phyloP scores from a whole-genome alignment of 805 yeast species.

The Pichia kluyveri region DNA sequence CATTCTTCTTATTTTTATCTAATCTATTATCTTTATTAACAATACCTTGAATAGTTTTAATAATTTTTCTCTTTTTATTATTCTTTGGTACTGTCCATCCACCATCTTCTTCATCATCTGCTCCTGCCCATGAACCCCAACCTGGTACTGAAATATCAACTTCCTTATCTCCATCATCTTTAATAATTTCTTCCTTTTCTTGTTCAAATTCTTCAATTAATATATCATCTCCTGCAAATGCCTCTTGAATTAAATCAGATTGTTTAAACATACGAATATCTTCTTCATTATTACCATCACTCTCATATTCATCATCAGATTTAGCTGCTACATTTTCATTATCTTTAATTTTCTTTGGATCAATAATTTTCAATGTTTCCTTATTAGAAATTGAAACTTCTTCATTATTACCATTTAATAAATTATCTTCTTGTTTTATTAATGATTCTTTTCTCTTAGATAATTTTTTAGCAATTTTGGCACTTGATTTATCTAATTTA shows the following conservation, averaged over 20 bases:
- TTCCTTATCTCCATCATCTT: conserved; percentile 74
- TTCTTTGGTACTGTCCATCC: conserved; percentile 21
- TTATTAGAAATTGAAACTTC: conserved; percentile 40
- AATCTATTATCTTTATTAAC: conserved; percentile 60
- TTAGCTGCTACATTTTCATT: conserved; percentile 4
- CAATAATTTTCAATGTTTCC: conserved; percentile 46
- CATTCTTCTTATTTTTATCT: conserved; percentile 70
- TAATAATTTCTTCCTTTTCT: conserved; percentile 60
- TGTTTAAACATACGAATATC: conserved; percentile 59
- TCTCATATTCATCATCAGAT: conserved; percentile 29
- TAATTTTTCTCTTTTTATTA: conserved; percentile 48
- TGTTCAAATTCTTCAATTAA: conserved; percentile 59
- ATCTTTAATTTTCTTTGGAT: conserved; percentile 26
- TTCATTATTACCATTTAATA: conserved; percentile 18
- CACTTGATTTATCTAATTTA: conserved; percentile 36
- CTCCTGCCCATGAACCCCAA: conserved; percentile 98
- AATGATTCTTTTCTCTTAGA: conserved; percentile 17
- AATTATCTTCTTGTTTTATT: conserved; percentile 22
- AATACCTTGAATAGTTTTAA: conserved; percentile 71
- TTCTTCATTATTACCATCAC: conserved; percentile 36
- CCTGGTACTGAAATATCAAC: conserved; percentile 87
- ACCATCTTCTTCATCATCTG: conserved; percentile 24
- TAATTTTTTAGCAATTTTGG: conserved; percentile 31
- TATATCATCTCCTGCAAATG: conserved; percentile 97
- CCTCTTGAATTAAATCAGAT: conserved; percentile 74